These are phyloP conservation scores for Microthyrium microscopicum DNA, from an alignment of 2,329 filamentous ascomycete genomes.

Conservation along the genomic window DNA sequence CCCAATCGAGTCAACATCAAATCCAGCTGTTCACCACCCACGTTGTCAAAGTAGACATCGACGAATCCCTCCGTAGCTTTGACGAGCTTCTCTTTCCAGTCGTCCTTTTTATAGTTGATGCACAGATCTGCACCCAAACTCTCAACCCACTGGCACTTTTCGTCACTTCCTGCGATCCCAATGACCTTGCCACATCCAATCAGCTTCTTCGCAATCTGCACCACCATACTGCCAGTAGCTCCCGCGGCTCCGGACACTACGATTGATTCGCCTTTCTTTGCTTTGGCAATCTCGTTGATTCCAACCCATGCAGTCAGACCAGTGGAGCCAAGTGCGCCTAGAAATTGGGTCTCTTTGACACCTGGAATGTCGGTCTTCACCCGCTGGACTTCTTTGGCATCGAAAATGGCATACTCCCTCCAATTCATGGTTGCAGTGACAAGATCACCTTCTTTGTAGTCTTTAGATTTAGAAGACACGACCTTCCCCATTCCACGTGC, in stretches of 20 bases:
- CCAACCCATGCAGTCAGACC: constrained; percentile 33
- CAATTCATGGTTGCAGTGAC: constrained; percentile 20
- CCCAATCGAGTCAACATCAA: constrained; percentile 27
- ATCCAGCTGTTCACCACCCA: constrained; percentile 32
- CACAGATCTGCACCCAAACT: constrained; percentile 35
- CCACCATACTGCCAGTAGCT: constrained; percentile 30
- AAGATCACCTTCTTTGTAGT: constrained; percentile 19
- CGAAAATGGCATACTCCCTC: constrained; percentile 26
- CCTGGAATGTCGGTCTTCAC: constrained; percentile 18
- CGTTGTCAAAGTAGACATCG: constrained; percentile 36
- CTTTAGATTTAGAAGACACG: constrained; percentile 18
- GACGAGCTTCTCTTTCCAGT: constrained; percentile 30
- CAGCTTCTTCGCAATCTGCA: constrained; percentile 36
- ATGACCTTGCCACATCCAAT: constrained; percentile 31
- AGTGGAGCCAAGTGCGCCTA: constrained; percentile 29
- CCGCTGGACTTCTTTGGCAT: constrained; percentile 18
- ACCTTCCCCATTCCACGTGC: constrained; percentile 22
- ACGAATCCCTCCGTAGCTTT: constrained; percentile 32
- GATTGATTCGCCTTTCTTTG: constrained; percentile 23
- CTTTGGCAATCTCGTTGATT: constrained; percentile 22
- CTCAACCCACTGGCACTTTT: constrained; percentile 36
- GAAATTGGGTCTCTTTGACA: constrained; percentile 26
- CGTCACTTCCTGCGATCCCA: constrained; percentile 35
- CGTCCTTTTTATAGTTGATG: constrained; percentile 35
- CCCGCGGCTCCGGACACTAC: constrained; percentile 33